A percentile compares a stretch with the other conserved stretches of the same genome.
Evolutionary conservation across 1,284 basidiomycete species (phyloP).

Genomic region (Cerioporus squamosus): DNA sequence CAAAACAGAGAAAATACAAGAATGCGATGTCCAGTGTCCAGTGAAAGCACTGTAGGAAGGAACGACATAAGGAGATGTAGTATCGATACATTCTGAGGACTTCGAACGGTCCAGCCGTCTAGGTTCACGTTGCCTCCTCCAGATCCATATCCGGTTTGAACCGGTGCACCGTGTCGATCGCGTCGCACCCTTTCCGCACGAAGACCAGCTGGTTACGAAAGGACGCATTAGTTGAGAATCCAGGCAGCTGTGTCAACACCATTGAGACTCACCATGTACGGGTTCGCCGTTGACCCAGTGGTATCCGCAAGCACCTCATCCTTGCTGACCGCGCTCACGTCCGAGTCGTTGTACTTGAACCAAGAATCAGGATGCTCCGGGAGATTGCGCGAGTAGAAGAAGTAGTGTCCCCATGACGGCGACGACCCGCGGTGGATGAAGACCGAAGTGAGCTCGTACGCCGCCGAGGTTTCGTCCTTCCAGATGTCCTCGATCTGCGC

Average conservation of each 20-base stretch:
- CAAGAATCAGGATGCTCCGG: constrained; percentile 79
- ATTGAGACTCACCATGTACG: constrained; percentile 69
- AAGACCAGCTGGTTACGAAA: constrained; percentile 69
- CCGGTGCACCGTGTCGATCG: constrained; percentile 79
- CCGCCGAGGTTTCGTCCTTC: constrained; percentile 67
- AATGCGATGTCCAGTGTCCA: no score
- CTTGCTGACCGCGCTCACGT: constrained; percentile 74
- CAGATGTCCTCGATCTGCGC: constrained; percentile 78
- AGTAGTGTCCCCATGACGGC: constrained; percentile 87
- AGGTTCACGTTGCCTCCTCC: neutral
- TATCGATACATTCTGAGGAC: no score
- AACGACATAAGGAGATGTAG: no score
- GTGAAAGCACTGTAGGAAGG: no score
- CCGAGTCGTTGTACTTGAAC: constrained; percentile 96
- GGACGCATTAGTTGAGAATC: neutral
- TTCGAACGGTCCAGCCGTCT: no score
- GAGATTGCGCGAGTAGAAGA: constrained; percentile 85
- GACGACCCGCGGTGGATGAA: constrained; percentile 94
- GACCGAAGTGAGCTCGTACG: constrained; percentile 93
- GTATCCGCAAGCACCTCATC: constrained; percentile 81
- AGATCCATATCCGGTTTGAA: constrained; percentile 39
- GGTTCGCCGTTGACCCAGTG: constrained; percentile 81
- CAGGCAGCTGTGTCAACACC: neutral
- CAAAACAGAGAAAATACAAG: no score
- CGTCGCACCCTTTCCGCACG: constrained; percentile 71